Evolutionary conservation across 129 eudicot species (phyloP), one percentile per base, ranked within the genome.

Genomic region (Escallonia rubra): DNA sequence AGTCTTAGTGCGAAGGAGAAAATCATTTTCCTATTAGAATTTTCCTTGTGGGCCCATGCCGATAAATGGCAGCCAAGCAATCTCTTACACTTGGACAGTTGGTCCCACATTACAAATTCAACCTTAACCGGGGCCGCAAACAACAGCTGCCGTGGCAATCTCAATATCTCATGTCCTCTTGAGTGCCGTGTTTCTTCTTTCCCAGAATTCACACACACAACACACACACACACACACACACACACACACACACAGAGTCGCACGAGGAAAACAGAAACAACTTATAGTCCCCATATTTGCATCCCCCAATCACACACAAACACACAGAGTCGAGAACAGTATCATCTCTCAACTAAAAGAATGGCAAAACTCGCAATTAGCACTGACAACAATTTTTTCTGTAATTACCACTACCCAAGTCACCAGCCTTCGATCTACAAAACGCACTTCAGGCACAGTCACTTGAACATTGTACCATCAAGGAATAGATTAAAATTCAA

Each of bases 141-240:
- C 79, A 13, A 63, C 40, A 59, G 69, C 82, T 23, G 41, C 66
- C 91, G 91, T 88, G 96, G 88, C 87, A 71, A 43, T 60, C 80
- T 74, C 69, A 56, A 40, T 72, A 72, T 86, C 87, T 74, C 80
- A 46, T 7, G 43, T 53, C 48, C 68, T 47, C 51, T 65, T 64
- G 34, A 53, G 23, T 70, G 41, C 38, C 56, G 54, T 69, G 61
- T 10, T 66, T 66, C 69, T 65, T 60, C 83, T 67, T 65, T 58
- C 41, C 9, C 78, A 23, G 34, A 23, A 23, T 23, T 23, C 34
- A 23, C 65, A 56, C 61, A n/a, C n/a, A n/a, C n/a, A n/a, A n/a
- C n/a, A n/a, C n/a, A n/a, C n/a, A n/a, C n/a, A n/a, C n/a, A n/a
- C n/a, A n/a, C n/a, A n/a, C n/a, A n/a, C n/a, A n/a, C n/a, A n/a